Percentiles rank a stretch among this genome's conserved stretches.
These are phyloP conservation scores for Aspergillus fijiensis DNA, from an alignment of 2,329 filamentous ascomycete species.

Conservation along the genomic window DNA sequence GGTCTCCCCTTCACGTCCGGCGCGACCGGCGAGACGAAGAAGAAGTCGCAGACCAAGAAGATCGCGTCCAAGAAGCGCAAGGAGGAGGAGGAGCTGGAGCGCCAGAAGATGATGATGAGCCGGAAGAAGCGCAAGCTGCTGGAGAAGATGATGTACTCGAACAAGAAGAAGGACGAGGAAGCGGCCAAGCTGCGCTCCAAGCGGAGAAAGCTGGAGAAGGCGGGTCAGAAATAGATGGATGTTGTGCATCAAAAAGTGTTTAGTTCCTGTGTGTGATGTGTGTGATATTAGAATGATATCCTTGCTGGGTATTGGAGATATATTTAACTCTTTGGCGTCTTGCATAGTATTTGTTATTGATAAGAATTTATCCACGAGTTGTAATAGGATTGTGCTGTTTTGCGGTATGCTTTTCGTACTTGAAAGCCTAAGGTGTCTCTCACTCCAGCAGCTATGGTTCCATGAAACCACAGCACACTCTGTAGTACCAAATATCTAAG, in stretches of 20 bases:
- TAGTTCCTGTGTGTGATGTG: constrained; percentile 15
- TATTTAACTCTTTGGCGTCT: constrained; percentile 19
- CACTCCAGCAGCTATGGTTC: too few species aligned
- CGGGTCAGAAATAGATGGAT: constrained; percentile 26
- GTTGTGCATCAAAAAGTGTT: constrained; percentile 23
- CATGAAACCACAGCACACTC: too few species aligned
- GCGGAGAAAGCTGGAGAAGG: constrained; percentile 82
- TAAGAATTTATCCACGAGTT: constrained; percentile 1
- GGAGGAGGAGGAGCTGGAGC: constrained; percentile 84
- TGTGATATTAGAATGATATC: constrained; percentile 27
- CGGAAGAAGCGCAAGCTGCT: constrained; percentile 97
- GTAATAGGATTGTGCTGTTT: too few species aligned
- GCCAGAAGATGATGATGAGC: constrained; percentile 96
- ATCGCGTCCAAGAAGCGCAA: constrained; percentile 64
- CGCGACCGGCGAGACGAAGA: constrained; percentile 62
- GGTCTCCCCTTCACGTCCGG: constrained; percentile 58
- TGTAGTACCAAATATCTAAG: too few species aligned
- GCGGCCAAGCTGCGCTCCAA: constrained; percentile 84
- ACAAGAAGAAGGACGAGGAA: constrained; percentile 89
- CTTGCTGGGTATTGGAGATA: constrained; percentile 20
- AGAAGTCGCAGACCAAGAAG: constrained; percentile 67
- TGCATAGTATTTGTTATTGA: constrained; percentile 15
- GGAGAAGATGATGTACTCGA: constrained; percentile 96
- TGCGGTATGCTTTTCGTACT: too few species aligned
- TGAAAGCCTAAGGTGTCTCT: too few species aligned